Evolutionary conservation across 2,329 filamentous ascomycete genomes (phyloP).

Genomic region (Aphanoascus verrucosus): DNA sequence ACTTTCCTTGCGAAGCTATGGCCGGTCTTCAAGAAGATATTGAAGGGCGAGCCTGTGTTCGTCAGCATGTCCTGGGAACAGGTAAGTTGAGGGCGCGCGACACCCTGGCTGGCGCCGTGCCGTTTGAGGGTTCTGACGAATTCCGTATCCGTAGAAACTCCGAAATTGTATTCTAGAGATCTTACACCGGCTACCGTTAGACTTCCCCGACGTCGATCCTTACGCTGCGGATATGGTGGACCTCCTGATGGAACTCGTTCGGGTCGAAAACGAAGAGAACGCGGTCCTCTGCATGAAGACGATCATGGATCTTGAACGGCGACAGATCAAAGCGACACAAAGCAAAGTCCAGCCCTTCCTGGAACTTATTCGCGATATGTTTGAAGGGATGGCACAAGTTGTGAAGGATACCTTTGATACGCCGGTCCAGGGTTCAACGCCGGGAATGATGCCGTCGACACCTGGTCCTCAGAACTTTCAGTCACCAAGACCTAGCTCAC

Average conservation of each 20-base stretch:
- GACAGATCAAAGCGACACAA: conserved; percentile 73
- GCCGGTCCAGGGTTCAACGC: conserved; percentile 43
- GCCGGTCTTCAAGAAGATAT: conserved; percentile 75
- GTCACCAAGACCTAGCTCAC: conserved; percentile 80
- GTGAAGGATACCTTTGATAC: conserved; percentile 93
- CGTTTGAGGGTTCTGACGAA: neutral
- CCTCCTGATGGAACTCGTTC: conserved; percentile 76
- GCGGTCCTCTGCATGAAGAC: conserved; percentile 97
- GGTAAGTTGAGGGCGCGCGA: conserved; percentile 40
- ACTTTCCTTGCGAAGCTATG: conserved; percentile 78
- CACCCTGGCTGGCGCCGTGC: neutral
- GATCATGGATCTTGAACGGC: conserved; percentile 89
- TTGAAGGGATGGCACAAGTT: conserved; percentile 85
- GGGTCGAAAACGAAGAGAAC: conserved; percentile 95
- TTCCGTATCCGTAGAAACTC: conserved; percentile 51
- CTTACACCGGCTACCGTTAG: conserved; percentile 71
- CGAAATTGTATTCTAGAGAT: conserved; percentile 92
- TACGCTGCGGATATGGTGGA: conserved; percentile 85
- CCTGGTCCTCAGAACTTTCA: conserved; percentile 60
- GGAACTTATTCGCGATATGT: conserved; percentile 86
- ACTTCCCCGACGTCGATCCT: conserved; percentile 70
- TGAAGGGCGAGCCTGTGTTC: conserved; percentile 80
- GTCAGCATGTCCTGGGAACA: conserved; percentile 84
- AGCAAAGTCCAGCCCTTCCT: conserved; percentile 82
- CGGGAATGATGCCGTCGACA: conserved; percentile 43